phyloP scores from a whole-genome alignment of 768 basidiomycete species.

The Tricholoma matsutake region DNA sequence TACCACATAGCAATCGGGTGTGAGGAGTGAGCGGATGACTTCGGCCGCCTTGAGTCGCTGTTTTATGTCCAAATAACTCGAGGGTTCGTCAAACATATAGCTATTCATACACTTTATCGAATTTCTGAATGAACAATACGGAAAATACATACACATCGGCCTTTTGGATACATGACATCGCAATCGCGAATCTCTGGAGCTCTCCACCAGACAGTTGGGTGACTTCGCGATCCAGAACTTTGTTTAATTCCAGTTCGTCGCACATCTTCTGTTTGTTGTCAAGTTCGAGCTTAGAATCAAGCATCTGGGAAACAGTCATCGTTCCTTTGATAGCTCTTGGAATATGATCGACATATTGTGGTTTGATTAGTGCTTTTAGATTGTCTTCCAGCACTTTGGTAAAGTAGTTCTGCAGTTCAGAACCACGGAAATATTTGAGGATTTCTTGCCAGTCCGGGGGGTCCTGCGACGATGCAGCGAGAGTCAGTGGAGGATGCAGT shows the following conservation, averaged over 20 bases:
- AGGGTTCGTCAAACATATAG: slow-evolving; percentile 99
- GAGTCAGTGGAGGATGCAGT: not conserved
- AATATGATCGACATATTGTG: slow-evolving; percentile 99
- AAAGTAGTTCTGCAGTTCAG: slow-evolving; percentile 99
- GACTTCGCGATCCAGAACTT: slow-evolving; percentile 84
- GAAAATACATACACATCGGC: slow-evolving; percentile 82
- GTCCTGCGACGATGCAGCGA: slow-evolving; percentile 48
- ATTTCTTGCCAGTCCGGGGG: slow-evolving; percentile 99
- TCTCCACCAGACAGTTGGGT: slow-evolving; percentile 92
- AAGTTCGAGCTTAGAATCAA: slow-evolving; percentile 84
- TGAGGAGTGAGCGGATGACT: slow-evolving; percentile 86
- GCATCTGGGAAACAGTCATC: slow-evolving; percentile 86
- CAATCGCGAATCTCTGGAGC: slow-evolving; percentile 96
- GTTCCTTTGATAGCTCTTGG: slow-evolving; percentile 91
- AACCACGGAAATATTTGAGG: slow-evolving; percentile 96
- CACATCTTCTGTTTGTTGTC: slow-evolving; percentile 88
- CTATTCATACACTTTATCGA: slow-evolving; percentile 33
- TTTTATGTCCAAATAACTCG: slow-evolving; percentile 94
- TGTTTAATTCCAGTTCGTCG: slow-evolving; percentile 81
- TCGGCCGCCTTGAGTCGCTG: slow-evolving; percentile 94
- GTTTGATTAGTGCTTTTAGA: slow-evolving; percentile 97
- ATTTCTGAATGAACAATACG: not conserved
- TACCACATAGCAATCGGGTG: slow-evolving; percentile 86
- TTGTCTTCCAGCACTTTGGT: slow-evolving; percentile 99
- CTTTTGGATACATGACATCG: slow-evolving; percentile 91